These are phyloP conservation scores for Eutrema japonicum DNA, from an alignment of 345 rosid genomes.

Conservation along the genomic window DNA sequence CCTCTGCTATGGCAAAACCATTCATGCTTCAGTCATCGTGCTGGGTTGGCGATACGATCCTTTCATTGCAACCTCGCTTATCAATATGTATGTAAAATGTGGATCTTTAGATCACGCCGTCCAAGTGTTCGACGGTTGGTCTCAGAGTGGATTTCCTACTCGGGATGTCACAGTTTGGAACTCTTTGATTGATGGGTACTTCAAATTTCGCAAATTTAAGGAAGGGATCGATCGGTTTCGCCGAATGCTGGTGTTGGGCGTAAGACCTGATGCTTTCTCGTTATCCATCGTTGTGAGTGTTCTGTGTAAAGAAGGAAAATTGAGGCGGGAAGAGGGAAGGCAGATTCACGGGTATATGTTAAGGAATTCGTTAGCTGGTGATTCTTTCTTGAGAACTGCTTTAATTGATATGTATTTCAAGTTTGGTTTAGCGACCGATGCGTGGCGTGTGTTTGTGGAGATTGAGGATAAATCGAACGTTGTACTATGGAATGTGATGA, in stretches of 20 bases:
- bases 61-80: conserved; percentile 65
- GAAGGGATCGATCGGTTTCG: conserved; percentile 59
- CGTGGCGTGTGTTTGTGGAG: conserved; percentile 55
- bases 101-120: conserved; percentile 61
- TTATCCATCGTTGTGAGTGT: conserved; percentile 58
- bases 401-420: conserved; percentile 61
- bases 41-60: conserved; percentile 58
- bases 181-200: conserved; percentile 65
- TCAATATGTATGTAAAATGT: conserved; percentile 65
- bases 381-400: conserved; percentile 65
- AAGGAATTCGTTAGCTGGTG: conserved; percentile 50
- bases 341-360: conserved; percentile 69
- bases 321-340: conserved; percentile 50
- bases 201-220: conserved; percentile 47
- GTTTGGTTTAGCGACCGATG: conserved; percentile 49
- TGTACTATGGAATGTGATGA: conserved; percentile 84
- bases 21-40: conserved; percentile 57
- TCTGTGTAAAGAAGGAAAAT: conserved; percentile 45
- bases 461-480: conserved; percentile 57
- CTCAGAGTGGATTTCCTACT: conserved; percentile 35
- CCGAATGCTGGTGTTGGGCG: conserved; percentile 57
- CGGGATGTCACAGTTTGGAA: conserved; percentile 74
- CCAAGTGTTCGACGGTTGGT: conserved; percentile 67
- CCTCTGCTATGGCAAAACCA: conserved; percentile 54
- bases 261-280: conserved; percentile 72